phyloP scores from a whole-genome alignment of 2,329 filamentous ascomycete genomes.

The Endocalyx cinctus region DNA sequence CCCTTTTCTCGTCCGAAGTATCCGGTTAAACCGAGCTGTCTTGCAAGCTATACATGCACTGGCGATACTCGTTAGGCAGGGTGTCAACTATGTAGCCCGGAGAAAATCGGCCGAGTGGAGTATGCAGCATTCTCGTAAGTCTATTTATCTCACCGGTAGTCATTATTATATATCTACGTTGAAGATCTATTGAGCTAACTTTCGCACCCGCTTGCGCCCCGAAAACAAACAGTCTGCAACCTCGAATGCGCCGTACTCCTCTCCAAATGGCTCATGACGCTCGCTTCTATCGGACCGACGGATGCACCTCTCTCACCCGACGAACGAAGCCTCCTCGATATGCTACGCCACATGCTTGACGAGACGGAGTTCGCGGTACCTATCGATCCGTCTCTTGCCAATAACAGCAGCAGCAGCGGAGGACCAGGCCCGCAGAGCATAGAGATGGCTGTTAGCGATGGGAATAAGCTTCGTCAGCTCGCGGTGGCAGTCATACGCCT shows the following conservation, averaged over 20 bases:
- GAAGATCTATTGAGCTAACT: no score
- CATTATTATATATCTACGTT: no score
- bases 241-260: slow-evolving; percentile 58
- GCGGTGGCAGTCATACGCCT: slow-evolving; percentile 54
- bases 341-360: slow-evolving; percentile 53
- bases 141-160: no score
- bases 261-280: slow-evolving; percentile 56
- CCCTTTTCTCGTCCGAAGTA: slow-evolving; percentile 53
- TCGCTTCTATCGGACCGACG: slow-evolving; percentile 45
- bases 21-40: slow-evolving; percentile 58
- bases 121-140: slow-evolving; percentile 57
- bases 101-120: slow-evolving; percentile 60
- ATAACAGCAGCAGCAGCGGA: no score
- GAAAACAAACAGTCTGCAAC: slow-evolving; percentile 54
- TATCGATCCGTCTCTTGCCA: slow-evolving; percentile 52
- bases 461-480: slow-evolving; percentile 49
- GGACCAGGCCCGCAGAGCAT: slow-evolving; percentile 31
- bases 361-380: slow-evolving; percentile 60
- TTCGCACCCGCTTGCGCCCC: no score
- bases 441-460: slow-evolving; percentile 43
- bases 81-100: slow-evolving; percentile 58
- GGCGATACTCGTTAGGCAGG: slow-evolving; percentile 60
- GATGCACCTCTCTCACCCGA: slow-evolving; percentile 47
- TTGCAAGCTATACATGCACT: slow-evolving; percentile 65
- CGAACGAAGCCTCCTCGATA: slow-evolving; percentile 51